These are phyloP conservation scores for Leishmania braziliensis DNA, from an alignment of 208 protist species.

Conservation along the genomic window DNA sequence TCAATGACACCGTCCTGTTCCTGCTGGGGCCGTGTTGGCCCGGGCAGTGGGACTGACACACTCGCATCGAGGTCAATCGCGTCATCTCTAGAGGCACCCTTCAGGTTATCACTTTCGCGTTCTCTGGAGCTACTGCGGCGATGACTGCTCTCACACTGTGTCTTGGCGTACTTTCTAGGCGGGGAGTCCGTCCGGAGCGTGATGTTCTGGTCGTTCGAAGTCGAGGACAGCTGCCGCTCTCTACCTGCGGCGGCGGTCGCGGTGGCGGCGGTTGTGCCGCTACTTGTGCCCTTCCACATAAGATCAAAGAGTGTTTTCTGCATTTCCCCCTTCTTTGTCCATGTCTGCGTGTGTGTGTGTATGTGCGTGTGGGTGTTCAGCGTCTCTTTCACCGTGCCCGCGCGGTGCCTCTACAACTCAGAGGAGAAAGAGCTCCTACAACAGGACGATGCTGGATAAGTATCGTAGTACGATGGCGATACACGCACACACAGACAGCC, in stretches of 20 bases:
- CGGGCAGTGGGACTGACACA: not conserved
- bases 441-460: not conserved
- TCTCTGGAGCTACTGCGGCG: not conserved
- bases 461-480: not conserved
- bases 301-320: slow-evolving; percentile 37
- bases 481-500: not conserved
- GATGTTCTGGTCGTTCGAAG: not conserved
- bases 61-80: slow-evolving; percentile 7
- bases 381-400: not conserved
- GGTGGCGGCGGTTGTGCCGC: not conserved
- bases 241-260: not conserved
- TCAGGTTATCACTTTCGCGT: no score
- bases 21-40: not conserved
- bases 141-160: not conserved
- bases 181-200: not conserved
- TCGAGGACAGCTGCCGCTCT: not conserved
- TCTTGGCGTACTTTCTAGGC: not conserved
- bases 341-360: not conserved
- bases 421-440: not conserved
- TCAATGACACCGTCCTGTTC: not conserved
- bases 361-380: not conserved
- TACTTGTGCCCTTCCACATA: slow-evolving; percentile 4
- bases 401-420: not conserved
- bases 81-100: not conserved
- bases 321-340: slow-evolving; percentile 1